phyloP scores from a whole-genome alignment of 2,329 filamentous ascomycete genomes.

The Reticulascus tulasneorum region DNA sequence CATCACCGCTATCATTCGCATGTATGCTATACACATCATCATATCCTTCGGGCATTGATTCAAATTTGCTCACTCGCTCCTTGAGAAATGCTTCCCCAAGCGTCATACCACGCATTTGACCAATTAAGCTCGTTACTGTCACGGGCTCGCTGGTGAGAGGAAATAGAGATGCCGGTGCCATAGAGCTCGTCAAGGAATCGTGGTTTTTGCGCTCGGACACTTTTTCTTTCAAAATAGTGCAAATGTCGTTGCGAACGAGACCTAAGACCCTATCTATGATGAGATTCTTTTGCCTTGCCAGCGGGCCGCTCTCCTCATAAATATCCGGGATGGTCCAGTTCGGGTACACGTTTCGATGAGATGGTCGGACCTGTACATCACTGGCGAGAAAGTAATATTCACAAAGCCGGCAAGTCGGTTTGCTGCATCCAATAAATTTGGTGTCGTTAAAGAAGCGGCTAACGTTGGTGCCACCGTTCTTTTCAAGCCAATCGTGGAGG shows the following conservation, averaged over 20 bases:
- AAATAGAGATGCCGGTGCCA: too few relatives aligned
- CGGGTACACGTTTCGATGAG: conserved; percentile 33
- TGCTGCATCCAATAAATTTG: conserved; percentile 36
- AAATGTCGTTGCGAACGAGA: conserved; percentile 2
- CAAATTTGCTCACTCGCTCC: too few relatives aligned
- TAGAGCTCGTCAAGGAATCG: conserved; percentile 4
- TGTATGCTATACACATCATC: too few relatives aligned
- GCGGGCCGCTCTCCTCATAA: background rate
- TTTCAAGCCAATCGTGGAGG: conserved; percentile 19
- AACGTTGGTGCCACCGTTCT: too few relatives aligned
- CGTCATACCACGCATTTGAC: too few relatives aligned
- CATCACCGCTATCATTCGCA: too few relatives aligned
- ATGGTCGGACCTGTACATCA: conserved; percentile 19
- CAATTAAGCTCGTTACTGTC: too few relatives aligned
- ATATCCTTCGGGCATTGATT: too few relatives aligned
- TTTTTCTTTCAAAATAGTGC: conserved; percentile 6
- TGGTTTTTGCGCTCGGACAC: conserved; percentile 4
- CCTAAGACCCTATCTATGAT: conserved; percentile 4
- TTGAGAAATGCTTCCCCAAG: too few relatives aligned
- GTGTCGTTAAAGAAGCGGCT: too few relatives aligned
- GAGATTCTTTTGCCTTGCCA: background rate
- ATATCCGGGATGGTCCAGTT: conserved; percentile 31
- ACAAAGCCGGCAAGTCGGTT: conserved; percentile 36
- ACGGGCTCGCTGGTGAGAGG: too few relatives aligned
- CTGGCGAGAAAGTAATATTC: conserved; percentile 29